A percentile compares a stretch with the other conserved stretches of the same genome.
Evolutionary conservation across 495 filamentous ascomycete genomes (phyloP).

Genomic region (Extremus antarcticus): DNA sequence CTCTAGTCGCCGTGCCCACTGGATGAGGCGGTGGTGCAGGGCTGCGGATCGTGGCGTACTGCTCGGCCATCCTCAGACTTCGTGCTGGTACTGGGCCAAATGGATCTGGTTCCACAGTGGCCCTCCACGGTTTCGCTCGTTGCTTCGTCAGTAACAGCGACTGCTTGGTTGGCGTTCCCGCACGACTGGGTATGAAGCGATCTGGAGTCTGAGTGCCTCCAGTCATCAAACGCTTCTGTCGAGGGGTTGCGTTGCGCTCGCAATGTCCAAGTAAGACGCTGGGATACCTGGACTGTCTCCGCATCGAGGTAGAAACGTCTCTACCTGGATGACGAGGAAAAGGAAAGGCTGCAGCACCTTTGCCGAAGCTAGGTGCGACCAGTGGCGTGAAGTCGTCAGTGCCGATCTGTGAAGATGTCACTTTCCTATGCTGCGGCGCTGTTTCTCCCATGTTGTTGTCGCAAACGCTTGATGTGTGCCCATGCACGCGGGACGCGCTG

Average conservation of each 20-base stretch:
- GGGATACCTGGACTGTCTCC: background rate
- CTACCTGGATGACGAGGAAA: background rate
- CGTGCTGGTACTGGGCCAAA: conserved; percentile 7
- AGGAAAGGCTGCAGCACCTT: conserved; percentile 7
- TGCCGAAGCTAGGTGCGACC: conserved; percentile 6
- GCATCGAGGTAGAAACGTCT: background rate
- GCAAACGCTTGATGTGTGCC: background rate
- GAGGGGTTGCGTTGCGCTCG: conserved; percentile 4
- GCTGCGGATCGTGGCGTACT: conserved; percentile 10
- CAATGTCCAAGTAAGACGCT: conserved; percentile 4
- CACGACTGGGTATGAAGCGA: conserved; percentile 16
- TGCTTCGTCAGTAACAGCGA: background rate
- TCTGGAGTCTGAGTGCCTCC: conserved; percentile 9
- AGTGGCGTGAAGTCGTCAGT: conserved; percentile 8
- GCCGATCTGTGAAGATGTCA: too few species aligned
- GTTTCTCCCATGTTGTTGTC: background rate
- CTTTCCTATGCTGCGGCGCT: too few species aligned
- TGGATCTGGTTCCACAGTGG: background rate
- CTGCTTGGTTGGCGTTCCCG: conserved; percentile 8
- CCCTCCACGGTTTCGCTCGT: background rate
- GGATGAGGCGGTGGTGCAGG: background rate
- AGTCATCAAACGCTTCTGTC: conserved; percentile 4
- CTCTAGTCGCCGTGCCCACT: conserved; percentile 1
- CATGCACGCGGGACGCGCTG: background rate
- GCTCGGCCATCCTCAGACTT: conserved; percentile 9